A percentile compares a stretch with the other conserved stretches of the same genome.
Evolutionary conservation across 192 early-diverging fungal genomes (phyloP).

Genomic region (Podila minutissima): DNA sequence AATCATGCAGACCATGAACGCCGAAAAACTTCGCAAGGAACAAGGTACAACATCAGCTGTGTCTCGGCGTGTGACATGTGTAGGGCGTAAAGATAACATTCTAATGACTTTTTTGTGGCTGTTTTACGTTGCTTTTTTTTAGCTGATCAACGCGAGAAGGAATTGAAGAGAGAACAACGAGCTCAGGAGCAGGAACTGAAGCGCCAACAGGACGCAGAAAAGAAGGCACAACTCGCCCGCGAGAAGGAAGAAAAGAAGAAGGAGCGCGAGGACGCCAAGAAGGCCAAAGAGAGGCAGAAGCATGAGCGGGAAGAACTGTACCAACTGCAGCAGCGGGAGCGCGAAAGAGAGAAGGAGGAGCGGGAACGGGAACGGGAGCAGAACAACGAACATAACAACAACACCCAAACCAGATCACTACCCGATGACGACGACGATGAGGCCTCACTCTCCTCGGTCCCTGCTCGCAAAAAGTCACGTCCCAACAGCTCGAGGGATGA

Average conservation of each 20-base stretch:
- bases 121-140: background rate
- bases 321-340: slow-evolving; percentile 12
- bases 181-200: slow-evolving; percentile 25
- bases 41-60: slow-evolving; percentile 12
- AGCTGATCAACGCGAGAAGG: slow-evolving; percentile 45
- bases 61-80: background rate
- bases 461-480: slow-evolving; percentile 27
- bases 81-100: background rate
- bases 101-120: background rate
- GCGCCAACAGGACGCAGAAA: slow-evolving; percentile 39
- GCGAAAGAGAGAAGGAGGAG: slow-evolving; percentile 14
- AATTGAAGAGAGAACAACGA: slow-evolving; percentile 44
- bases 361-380: slow-evolving; percentile 24
- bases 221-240: slow-evolving; percentile 33
- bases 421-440: slow-evolving; percentile 31
- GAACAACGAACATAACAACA: slow-evolving; percentile 7
- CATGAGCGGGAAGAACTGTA: slow-evolving; percentile 30
- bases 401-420: background rate
- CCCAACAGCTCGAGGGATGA: slow-evolving; percentile 23
- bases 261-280: slow-evolving; percentile 37
- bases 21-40: slow-evolving; percentile 23
- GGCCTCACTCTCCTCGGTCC: slow-evolving; percentile 12
- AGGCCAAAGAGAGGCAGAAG: slow-evolving; percentile 27
- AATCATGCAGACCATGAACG: slow-evolving; percentile 49
- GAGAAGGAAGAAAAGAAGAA: slow-evolving; percentile 48